These are phyloP conservation scores for Udeniomyces megalosporus DNA, from an alignment of 768 basidiomycete genomes.

Conservation along the genomic window DNA sequence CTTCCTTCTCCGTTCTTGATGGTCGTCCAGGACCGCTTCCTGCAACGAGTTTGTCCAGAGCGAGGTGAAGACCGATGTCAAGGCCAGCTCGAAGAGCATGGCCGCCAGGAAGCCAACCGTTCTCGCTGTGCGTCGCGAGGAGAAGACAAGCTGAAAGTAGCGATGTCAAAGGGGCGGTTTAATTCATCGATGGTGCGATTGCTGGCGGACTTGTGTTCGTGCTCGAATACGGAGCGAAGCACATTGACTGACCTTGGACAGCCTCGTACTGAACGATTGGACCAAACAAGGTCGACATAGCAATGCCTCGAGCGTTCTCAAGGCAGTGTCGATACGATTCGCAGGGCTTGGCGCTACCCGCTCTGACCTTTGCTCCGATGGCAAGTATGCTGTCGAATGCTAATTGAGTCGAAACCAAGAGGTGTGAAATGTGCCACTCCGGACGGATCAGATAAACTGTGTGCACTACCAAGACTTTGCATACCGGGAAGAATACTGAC, in stretches of 20 bases:
- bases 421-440: no score
- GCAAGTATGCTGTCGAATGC: conserved; percentile 44
- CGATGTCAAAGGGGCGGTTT: not conserved
- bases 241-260: conserved; percentile 86
- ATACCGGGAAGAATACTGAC: conserved; percentile 49
- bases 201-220: conserved; percentile 23
- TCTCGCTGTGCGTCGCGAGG: conserved; percentile 82
- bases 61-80: conserved; percentile 81
- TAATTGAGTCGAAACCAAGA: no score
- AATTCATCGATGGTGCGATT: not conserved
- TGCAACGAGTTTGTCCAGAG: conserved; percentile 69
- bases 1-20: conserved; percentile 52
- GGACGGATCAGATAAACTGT: no score
- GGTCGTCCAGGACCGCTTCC: conserved; percentile 32
- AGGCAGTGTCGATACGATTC: conserved; percentile 77
- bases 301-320: conserved; percentile 91
- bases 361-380: conserved; percentile 78
- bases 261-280: conserved; percentile 89
- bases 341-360: conserved; percentile 56
- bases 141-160: conserved; percentile 46
- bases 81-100: conserved; percentile 94
- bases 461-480: no score
- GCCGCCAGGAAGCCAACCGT: conserved; percentile 86
- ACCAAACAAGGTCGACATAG: conserved; percentile 80
- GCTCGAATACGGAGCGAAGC: conserved; percentile 21